Conservation (phyloP, 129 eudicot genomes). For the Ambrosia trifida region DNA sequence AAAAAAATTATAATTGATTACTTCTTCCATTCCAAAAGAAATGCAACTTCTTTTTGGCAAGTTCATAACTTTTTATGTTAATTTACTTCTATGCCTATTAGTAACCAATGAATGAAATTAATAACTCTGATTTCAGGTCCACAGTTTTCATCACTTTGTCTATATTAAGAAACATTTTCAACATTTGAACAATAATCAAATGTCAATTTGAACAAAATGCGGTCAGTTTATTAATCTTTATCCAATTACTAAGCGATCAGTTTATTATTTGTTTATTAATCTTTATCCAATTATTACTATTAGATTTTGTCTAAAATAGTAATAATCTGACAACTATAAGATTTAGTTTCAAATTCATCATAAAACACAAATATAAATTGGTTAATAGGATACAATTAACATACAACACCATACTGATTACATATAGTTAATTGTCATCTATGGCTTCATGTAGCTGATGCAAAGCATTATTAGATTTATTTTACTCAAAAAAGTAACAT, state of each 20-base stretch:
- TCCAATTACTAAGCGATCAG: background rate
- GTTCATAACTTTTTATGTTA: background rate
- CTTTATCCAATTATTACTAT: background rate
- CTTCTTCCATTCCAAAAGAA: slow-evolving; percentile 14
- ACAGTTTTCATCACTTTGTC: background rate
- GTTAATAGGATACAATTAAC: background rate
- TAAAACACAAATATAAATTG: background rate
- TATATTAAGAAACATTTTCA: background rate
- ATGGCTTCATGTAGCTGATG: slow-evolving; percentile 4
- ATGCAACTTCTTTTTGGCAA: background rate
- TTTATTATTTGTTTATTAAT: background rate
- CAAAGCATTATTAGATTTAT: background rate
- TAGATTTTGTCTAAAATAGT: background rate
- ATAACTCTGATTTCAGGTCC: background rate
- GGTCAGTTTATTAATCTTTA: background rate
- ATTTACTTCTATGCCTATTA: background rate
- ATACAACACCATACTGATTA: slow-evolving; percentile 5
- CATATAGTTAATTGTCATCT: background rate
- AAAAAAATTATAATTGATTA: background rate
- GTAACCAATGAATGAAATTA: background rate
- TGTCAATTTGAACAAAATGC: background rate
- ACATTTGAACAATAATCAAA: background rate
- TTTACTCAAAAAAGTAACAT: slow-evolving; percentile 2
- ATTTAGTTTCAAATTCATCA: background rate
- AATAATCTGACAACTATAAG: background rate